These are phyloP conservation scores for Corinectria fuckeliana DNA, from an alignment of 2,329 filamentous ascomycete species.

Conservation along the genomic window DNA sequence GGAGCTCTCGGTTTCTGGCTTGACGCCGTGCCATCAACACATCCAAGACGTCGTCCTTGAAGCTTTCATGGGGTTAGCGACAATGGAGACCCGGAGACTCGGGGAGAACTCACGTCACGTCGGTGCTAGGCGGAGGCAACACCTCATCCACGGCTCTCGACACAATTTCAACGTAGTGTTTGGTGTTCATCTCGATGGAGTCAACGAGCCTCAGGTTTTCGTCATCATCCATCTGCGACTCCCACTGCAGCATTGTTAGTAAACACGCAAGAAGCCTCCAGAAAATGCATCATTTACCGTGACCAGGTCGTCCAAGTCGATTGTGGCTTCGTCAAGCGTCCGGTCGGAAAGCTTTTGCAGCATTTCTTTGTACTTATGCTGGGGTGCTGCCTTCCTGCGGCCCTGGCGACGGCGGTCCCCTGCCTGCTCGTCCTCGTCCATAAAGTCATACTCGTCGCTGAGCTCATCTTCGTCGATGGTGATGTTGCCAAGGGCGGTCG, in stretches of 20 bases:
- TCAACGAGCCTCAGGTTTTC: constrained; percentile 77
- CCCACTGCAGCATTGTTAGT: constrained; percentile 64
- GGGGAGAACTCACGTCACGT: constrained; percentile 69
- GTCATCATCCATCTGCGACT: constrained; percentile 64
- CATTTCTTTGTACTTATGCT: constrained; percentile 86
- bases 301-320: constrained; percentile 89
- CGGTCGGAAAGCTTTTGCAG: constrained; percentile 89
- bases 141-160: constrained; percentile 87
- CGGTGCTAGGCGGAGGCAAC: constrained; percentile 78
- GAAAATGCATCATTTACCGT: constrained; percentile 59
- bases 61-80: constrained; percentile 56
- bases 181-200: constrained; percentile 88
- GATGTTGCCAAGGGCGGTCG: constrained; percentile 82
- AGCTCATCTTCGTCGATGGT: constrained; percentile 86
- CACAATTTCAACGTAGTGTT: constrained; percentile 93
- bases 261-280: not conserved
- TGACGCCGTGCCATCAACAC: constrained; percentile 93
- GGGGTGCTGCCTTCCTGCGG: constrained; percentile 60
- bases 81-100: not conserved
- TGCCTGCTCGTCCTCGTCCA: constrained; percentile 78
- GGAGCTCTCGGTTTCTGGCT: constrained; percentile 80
- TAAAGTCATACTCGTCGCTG: constrained; percentile 91
- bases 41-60: constrained; percentile 97
- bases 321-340: constrained; percentile 74
- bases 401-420: constrained; percentile 57